These are phyloP conservation scores for Jackrogersella minutella DNA, from an alignment of 495 filamentous ascomycete species.

Conservation along the genomic window DNA sequence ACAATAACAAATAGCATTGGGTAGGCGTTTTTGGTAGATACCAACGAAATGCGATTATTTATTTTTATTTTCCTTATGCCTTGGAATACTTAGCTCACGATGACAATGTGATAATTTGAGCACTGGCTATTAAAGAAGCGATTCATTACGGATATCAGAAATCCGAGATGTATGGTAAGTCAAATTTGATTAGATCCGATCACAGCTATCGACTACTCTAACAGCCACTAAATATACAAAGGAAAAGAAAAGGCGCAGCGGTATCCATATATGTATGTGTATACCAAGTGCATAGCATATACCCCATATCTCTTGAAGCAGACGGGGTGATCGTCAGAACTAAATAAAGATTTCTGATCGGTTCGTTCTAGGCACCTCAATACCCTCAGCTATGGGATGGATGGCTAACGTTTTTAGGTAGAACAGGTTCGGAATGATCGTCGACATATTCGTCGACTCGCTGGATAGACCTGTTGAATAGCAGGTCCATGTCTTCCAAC, in stretches of 20 bases:
- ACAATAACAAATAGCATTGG: conserved; percentile 23
- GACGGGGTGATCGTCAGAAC: too few species aligned
- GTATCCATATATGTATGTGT: neutral
- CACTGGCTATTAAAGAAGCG: neutral
- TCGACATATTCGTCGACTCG: conserved; percentile 16
- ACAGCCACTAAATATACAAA: neutral
- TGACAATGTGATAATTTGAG: neutral
- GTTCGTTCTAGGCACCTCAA: neutral
- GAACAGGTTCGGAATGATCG: conserved; percentile 33
- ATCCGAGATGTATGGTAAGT: neutral
- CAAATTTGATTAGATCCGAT: neutral
- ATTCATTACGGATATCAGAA: neutral
- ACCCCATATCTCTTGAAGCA: too few species aligned
- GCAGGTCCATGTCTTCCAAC: conserved; percentile 61
- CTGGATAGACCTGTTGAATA: conserved; percentile 47
- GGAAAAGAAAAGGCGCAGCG: too few species aligned
- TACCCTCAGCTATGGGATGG: conserved; percentile 12
- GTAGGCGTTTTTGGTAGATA: conserved; percentile 46
- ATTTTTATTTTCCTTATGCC: conserved; percentile 7
- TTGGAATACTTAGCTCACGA: neutral
- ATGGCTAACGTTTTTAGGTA: conserved; percentile 25
- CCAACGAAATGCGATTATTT: conserved; percentile 28
- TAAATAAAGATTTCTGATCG: too few species aligned
- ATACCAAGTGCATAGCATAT: too few species aligned
- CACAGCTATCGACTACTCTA: neutral